phyloP scores from a whole-genome alignment of 1,139 yeast genomes.

The Pneumocystis wakefieldiae region DNA sequence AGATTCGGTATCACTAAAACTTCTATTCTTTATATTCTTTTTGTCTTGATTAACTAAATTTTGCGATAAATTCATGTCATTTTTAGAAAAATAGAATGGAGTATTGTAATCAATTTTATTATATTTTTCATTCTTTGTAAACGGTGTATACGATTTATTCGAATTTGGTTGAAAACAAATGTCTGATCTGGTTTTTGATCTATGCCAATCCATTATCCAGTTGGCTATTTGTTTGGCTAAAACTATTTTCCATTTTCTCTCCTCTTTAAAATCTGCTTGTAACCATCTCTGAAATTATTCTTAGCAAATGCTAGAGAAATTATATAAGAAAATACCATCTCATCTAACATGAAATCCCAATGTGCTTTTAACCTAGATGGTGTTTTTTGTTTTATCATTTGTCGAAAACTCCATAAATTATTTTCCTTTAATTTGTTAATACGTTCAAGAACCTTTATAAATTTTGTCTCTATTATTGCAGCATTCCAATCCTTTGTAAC shows the following conservation, averaged over 20 bases:
- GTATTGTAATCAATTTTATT: neutral
- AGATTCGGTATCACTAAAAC: neutral
- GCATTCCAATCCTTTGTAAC: constrained; percentile 75
- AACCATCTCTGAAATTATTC: constrained; percentile 41
- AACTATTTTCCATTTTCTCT: constrained; percentile 22
- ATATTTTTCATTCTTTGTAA: neutral
- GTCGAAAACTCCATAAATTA: constrained; percentile 83
- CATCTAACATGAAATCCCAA: constrained; percentile 64
- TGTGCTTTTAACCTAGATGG: constrained; percentile 48
- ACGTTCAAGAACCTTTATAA: constrained; percentile 80
- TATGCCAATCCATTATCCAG: constrained; percentile 10
- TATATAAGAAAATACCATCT: constrained; percentile 28
- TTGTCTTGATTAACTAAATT: constrained; percentile 3
- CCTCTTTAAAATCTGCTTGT: constrained; percentile 64
- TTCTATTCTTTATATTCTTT: neutral
- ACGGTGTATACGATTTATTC: neutral
- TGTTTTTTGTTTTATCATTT: constrained; percentile 56
- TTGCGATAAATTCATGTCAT: neutral
- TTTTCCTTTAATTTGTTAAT: constrained; percentile 82
- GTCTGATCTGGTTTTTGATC: constrained; percentile 2
- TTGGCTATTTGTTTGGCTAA: constrained; percentile 9
- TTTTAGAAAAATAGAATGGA: neutral
- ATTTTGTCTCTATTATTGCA: constrained; percentile 80
- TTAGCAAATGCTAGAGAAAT: neutral
- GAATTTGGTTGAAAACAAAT: neutral